Base-by-base conservation (phyloP, 768 basidiomycete genomes). In the Calvatia gigantea region DNA sequence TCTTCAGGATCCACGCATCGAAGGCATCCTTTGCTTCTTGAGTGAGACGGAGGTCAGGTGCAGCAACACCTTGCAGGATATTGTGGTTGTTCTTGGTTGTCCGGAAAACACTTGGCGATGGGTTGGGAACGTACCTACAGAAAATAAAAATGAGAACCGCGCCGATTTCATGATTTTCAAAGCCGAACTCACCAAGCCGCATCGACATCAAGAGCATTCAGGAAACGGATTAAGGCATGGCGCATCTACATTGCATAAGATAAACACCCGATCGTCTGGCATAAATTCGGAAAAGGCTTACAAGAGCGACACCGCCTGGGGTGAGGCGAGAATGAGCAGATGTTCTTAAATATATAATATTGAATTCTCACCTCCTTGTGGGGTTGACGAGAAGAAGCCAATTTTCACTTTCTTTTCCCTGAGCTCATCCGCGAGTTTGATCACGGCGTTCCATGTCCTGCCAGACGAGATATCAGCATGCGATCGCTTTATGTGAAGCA, bases 61-160 rank as follows among this genome's bases (percentile, higher is more conserved):
- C 71, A 1, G 94, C 89, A 48, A 97, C 94, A 59, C 94, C 94
- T 83, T 97, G 94, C 21, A 96, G 77, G 67, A 91, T 92, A 73
- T 93, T 93, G 82, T 93, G 91, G 76, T 92, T 92, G 90, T 92
- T 91, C 79, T 91, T 91, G 61, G 93, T 95, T 58, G 89, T 93
- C 60, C 93, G 85, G 81, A 95, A 96, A 35, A 96, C 90, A 59
- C 81, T 83, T 1, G 94, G 93, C 43, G 91, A 86, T 21, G 90
- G 89, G 74, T 91, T 92, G 44, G 89, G 91, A 29, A 93, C 89
- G 72, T 91, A 91, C 87, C 87, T 89, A 57, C 8, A 55, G 28
- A 29, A n/a, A 1, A 29, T 19, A 32, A 38, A 27, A 42, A 38
- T 45, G 3, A 56, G 19, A 54, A 41, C 19, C 41, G 31, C 1